A percentile compares a stretch with the other conserved stretches of the same genome.
These are phyloP conservation scores for Aspergillus leporis DNA, from an alignment of 495 filamentous ascomycete genomes.

Conservation along the genomic window DNA sequence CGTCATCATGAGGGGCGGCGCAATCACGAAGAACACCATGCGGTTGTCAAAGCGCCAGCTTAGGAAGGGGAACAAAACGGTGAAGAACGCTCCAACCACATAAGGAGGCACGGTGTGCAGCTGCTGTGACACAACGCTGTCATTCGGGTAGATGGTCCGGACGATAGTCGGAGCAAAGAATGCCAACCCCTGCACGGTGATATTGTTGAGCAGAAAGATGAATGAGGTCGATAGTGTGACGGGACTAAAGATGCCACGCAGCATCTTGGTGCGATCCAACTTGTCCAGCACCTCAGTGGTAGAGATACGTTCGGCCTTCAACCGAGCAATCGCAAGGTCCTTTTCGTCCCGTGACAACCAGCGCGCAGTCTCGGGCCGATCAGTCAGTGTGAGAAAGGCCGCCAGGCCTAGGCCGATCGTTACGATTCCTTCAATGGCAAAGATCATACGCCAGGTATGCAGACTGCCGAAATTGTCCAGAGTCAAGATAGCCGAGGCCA, in stretches of 20 bases:
- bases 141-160: slow-evolving; percentile 57
- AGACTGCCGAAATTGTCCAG: slow-evolving; percentile 46
- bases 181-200: slow-evolving; percentile 58
- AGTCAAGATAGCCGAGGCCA: slow-evolving; percentile 59
- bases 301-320: slow-evolving; percentile 65
- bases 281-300: slow-evolving; percentile 61
- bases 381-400: slow-evolving; percentile 63
- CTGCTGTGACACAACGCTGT: slow-evolving; percentile 57
- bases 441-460: slow-evolving; percentile 69
- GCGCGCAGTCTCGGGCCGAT: slow-evolving; percentile 62
- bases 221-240: slow-evolving; percentile 47
- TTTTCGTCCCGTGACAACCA: slow-evolving; percentile 68
- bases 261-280: slow-evolving; percentile 43
- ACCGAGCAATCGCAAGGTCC: slow-evolving; percentile 58
- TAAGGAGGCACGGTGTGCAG: slow-evolving; percentile 74
- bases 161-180: slow-evolving; percentile 77
- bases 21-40: slow-evolving; percentile 44
- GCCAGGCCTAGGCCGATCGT: slow-evolving; percentile 59
- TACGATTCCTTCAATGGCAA: slow-evolving; percentile 75
- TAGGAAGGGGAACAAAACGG: slow-evolving; percentile 59
- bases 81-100: slow-evolving; percentile 67
- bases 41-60: slow-evolving; percentile 60
- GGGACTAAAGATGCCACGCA: slow-evolving; percentile 51
- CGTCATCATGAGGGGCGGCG: slow-evolving; percentile 57
- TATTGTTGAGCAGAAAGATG: slow-evolving; percentile 56